phyloP scores from a whole-genome alignment of 345 rosid genomes.

The Moringa oleifera region DNA sequence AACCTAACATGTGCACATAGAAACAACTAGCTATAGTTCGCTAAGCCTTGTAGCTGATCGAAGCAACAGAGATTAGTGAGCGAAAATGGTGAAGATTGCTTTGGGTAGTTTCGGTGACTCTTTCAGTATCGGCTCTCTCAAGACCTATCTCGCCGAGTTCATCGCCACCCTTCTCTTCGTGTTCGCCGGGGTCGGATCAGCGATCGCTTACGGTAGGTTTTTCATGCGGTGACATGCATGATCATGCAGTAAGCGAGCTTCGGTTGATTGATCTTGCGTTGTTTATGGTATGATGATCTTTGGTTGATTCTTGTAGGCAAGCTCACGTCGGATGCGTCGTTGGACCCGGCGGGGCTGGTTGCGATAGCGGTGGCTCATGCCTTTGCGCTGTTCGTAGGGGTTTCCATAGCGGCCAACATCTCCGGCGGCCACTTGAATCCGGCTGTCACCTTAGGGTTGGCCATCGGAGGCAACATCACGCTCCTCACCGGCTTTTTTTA shows the following conservation, averaged over 20 bases:
- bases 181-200: constrained; percentile 95
- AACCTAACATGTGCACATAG: too few relatives aligned
- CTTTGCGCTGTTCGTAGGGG: constrained; percentile 72
- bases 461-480: constrained; percentile 80
- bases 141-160: constrained; percentile 72
- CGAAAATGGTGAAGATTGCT: constrained; percentile 67
- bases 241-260: too few relatives aligned
- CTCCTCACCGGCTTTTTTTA: constrained; percentile 72
- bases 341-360: constrained; percentile 81
- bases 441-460: constrained; percentile 83
- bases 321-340: constrained; percentile 59
- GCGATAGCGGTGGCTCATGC: constrained; percentile 86
- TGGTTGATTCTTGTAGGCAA: constrained; percentile 27
- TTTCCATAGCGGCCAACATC: constrained; percentile 75
- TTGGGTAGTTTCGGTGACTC: constrained; percentile 76
- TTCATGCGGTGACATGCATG: too few relatives aligned
- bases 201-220: constrained; percentile 49
- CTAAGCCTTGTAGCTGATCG: too few relatives aligned
- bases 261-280: too few relatives aligned
- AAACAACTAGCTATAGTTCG: too few relatives aligned
- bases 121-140: constrained; percentile 60
- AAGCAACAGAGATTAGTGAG: too few relatives aligned
- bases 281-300: too few relatives aligned
- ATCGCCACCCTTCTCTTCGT: constrained; percentile 89
- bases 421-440: constrained; percentile 92